Conservation (phyloP, 2,329 filamentous ascomycete genomes). For the Geosmithia morbida region DNA sequence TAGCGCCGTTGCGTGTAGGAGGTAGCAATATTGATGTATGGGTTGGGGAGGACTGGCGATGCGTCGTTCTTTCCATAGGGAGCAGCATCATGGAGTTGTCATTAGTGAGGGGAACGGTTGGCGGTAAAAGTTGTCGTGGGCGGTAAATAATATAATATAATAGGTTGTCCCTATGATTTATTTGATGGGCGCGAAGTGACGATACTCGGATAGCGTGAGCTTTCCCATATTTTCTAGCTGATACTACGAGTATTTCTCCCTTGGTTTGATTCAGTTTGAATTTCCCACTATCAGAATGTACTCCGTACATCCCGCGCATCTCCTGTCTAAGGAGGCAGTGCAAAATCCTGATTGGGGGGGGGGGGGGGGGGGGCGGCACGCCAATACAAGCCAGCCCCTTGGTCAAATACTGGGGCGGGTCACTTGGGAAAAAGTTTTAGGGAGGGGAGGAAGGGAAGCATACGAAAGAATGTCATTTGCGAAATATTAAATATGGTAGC, state of each 20-base stretch:
- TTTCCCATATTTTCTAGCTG: background rate
- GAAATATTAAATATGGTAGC: too few species aligned
- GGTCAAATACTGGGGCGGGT: background rate
- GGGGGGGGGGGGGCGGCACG: background rate
- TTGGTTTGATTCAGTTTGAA: too few species aligned
- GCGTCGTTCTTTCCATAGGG: background rate
- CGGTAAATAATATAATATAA: too few species aligned
- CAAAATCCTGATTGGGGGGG: background rate
- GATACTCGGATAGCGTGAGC: background rate
- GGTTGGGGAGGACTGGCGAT: background rate
- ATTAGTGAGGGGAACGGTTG: background rate
- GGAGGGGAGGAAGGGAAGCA: background rate
- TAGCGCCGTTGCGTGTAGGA: background rate
- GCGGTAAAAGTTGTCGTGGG: background rate
- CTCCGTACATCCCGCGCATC: too few species aligned
- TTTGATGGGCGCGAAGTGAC: background rate
- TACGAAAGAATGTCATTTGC: background rate
- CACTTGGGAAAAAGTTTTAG: background rate
- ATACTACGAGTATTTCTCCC: too few species aligned
- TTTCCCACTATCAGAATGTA: too few species aligned
- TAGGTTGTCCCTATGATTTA: background rate
- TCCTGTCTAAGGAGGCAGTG: background rate
- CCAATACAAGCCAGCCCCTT: background rate
- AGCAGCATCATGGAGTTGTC: background rate
- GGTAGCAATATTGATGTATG: too few species aligned